Evolutionary conservation across 139 green algal species (phyloP).

Genomic region (Chlorella vulgaris): DNA sequence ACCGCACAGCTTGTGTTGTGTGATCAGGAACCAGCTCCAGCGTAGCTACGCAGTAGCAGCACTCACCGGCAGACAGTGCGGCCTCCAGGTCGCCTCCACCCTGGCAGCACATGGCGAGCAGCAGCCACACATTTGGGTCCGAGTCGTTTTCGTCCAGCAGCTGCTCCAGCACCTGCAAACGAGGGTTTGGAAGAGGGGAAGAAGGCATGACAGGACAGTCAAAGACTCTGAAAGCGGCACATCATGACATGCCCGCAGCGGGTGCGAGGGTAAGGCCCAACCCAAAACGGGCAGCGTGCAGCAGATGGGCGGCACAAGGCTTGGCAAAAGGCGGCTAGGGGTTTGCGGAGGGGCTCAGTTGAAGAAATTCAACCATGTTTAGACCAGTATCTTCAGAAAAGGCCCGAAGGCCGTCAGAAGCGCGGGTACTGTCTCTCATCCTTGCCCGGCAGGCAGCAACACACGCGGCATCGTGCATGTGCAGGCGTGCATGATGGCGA

Average conservation of each 20-base stretch:
- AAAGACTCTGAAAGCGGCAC: neutral
- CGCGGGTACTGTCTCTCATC: constrained; percentile 32
- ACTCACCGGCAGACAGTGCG: constrained; percentile 53
- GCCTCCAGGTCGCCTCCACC: constrained; percentile 56
- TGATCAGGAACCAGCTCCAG: neutral
- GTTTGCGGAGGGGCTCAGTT: constrained; percentile 14
- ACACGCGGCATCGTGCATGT: neutral
- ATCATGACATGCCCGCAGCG: neutral
- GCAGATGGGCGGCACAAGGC: no score
- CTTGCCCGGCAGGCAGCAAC: constrained; percentile 17
- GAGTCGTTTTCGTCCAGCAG: constrained; percentile 82
- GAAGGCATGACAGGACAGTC: neutral
- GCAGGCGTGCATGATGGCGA: neutral
- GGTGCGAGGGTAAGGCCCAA: neutral
- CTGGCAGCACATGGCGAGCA: constrained; percentile 65
- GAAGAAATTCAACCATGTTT: constrained; percentile 39
- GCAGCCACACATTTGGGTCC: constrained; percentile 77
- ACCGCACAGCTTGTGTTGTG: neutral
- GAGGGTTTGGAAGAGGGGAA: neutral
- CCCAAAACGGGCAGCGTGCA: no score
- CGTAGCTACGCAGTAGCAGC: neutral
- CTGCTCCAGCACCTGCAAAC: constrained; percentile 67
- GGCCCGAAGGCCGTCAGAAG: constrained; percentile 12
- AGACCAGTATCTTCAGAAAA: constrained; percentile 23
- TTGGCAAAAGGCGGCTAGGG: neutral